Evolutionary conservation across 352 stramenopile species (phyloP), one percentile per base, ranked within the genome.

Genomic region (Pythium brachiatum): DNA sequence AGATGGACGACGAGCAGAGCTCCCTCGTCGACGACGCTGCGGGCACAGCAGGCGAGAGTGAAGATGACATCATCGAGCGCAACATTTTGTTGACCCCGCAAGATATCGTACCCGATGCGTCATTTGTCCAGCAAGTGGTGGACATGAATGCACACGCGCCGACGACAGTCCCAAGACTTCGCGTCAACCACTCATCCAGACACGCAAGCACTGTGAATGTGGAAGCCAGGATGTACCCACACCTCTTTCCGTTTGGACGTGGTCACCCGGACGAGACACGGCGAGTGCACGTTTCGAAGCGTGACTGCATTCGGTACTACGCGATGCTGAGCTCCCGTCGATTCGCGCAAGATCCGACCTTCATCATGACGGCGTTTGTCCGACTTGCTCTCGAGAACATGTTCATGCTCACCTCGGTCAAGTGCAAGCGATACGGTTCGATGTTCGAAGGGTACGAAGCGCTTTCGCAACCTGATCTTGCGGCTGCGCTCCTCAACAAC

Each of bases 261-360:
- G 57, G 57, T 5, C 47, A 64, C 51, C 36, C 57, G 1, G 27
- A 50, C 2, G 57, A 62, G n/a, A 5, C 26, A 20, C 15, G 56
- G 12, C 0, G 11, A 2, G 29, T 7, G 0, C 20, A 7, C 3
- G 57, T 64, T 15, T 64, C 57, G 0, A 47, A 39, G 8, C 57
- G 57, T 1, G 57, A 64, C 16, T 64, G 57, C 15, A 26, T 64
- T 4, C 25, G 57, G 15, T 39, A 57, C 21, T 64, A 64, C n/a
- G 7, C 46, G 7, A 50, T 57, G 21, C 46, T 52, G 6, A 64
- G 46, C 18, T 48, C 43, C 3, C 16, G 57, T 0, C 44, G 41
- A 4, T 62, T 62, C 38, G 56, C 56, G 4, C 43, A 53, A 27
- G 41, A 62, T 47, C 44, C 43, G n/a, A 62, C 43, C 1, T 62